Evolutionary conservation across 345 rosid species (phyloP).

Genomic region (Balakata baccata): DNA sequence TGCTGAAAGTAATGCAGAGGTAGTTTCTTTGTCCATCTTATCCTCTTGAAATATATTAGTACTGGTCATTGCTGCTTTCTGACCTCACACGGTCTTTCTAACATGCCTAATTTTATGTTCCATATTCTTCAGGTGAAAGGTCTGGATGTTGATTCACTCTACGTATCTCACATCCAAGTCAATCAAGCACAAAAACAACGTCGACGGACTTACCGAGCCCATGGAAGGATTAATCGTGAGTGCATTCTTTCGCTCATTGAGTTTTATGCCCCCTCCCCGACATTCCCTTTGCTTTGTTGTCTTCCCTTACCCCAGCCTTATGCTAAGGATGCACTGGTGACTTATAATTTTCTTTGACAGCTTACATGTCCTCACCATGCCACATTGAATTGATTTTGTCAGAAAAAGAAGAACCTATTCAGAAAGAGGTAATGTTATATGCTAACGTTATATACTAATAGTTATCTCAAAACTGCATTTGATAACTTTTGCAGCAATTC

Average conservation of each 20-base stretch:
- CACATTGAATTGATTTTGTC: slow-evolving; percentile 64
- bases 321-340: neutral
- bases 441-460: neutral
- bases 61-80: neutral
- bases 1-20: slow-evolving; percentile 81
- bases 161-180: slow-evolving; percentile 70
- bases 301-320: neutral
- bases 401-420: slow-evolving; percentile 66
- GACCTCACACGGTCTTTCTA: neutral
- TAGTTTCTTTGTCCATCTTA: slow-evolving; percentile 10
- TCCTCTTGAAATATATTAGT: neutral
- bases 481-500: neutral
- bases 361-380: slow-evolving; percentile 76
- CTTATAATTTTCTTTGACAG: slow-evolving; percentile 33
- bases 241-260: neutral
- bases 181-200: slow-evolving; percentile 79
- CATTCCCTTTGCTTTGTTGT: neutral
- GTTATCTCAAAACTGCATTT: neutral
- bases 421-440: slow-evolving; percentile 48
- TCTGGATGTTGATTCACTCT: slow-evolving; percentile 64
- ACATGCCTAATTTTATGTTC: neutral
- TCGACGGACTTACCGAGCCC: slow-evolving; percentile 69
- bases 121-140: slow-evolving; percentile 53
- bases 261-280: neutral
- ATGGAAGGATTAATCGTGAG: slow-evolving; percentile 80